These are phyloP conservation scores for Periconia sp. DNA, from an alignment of 2,329 filamentous ascomycete genomes.

Conservation along the genomic window DNA sequence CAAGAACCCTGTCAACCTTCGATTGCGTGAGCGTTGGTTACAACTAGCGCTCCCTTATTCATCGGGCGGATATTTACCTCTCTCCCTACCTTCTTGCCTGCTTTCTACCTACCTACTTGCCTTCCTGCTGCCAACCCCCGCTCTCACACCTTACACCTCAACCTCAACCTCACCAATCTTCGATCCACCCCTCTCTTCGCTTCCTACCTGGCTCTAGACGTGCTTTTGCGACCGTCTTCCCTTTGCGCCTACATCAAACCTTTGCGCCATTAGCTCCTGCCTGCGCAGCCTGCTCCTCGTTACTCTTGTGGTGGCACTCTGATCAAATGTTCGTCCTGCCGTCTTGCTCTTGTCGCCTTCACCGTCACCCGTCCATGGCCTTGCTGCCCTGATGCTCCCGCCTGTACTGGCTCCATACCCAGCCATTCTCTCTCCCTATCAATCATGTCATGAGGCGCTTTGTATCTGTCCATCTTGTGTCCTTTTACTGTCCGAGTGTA, in stretches of 20 bases:
- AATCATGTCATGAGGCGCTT: constrained; percentile 22
- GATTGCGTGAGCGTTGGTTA: not conserved
- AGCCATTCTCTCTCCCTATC: constrained; percentile 18
- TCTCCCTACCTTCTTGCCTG: not conserved
- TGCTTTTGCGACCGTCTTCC: constrained; percentile 6
- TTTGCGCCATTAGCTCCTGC: constrained; percentile 27
- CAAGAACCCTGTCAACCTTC: no score
- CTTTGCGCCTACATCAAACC: constrained; percentile 12
- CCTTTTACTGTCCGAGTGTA: constrained; percentile 1
- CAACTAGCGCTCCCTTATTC: not conserved
- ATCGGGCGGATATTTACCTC: not conserved
- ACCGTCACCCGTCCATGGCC: constrained; percentile 28
- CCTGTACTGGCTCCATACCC: constrained; percentile 8
- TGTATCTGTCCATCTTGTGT: constrained; percentile 32
- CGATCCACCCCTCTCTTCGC: not conserved
- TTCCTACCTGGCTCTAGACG: not conserved
- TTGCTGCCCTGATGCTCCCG: constrained; percentile 20
- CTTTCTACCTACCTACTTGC: not conserved
- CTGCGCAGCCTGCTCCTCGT: constrained; percentile 11
- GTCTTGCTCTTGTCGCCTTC: constrained; percentile 30
- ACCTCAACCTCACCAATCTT: not conserved
- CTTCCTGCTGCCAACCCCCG: not conserved
- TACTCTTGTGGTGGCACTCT: constrained; percentile 20
- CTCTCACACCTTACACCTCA: not conserved
- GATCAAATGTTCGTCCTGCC: constrained; percentile 45